Percentiles rank a stretch among this genome's conserved stretches.
These are phyloP conservation scores for Phytophthora pluvialis DNA, from an alignment of 352 stramenopile species.

Conservation along the genomic window DNA sequence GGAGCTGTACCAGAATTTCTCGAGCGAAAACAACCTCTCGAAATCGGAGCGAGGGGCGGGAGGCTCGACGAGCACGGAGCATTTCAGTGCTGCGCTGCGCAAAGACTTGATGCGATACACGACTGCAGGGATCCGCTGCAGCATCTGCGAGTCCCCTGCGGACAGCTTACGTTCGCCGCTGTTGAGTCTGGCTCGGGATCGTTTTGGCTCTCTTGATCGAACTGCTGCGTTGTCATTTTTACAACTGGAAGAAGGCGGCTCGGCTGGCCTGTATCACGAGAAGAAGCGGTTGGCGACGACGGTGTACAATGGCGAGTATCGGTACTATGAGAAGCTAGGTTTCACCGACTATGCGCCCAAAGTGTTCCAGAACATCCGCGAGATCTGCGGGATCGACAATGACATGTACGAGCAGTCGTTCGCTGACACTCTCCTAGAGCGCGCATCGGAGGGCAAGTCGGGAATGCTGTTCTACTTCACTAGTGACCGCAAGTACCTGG, in stretches of 20 bases:
- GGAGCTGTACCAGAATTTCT: constrained; percentile 82
- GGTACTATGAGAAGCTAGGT: constrained; percentile 87
- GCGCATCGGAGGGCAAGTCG: constrained; percentile 84
- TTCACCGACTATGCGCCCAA: constrained; percentile 88
- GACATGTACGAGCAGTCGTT: constrained; percentile 87
- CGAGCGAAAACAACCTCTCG: constrained; percentile 69
- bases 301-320: constrained; percentile 83
- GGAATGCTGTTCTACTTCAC: constrained; percentile 92
- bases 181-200: constrained; percentile 42
- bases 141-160: constrained; percentile 62
- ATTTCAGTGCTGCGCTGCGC: constrained; percentile 78
- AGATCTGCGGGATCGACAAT: constrained; percentile 80
- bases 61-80: constrained; percentile 58
- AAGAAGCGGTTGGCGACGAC: constrained; percentile 86
- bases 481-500: constrained; percentile 83
- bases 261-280: constrained; percentile 71
- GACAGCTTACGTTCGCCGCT: constrained; percentile 56
- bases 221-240: constrained; percentile 57
- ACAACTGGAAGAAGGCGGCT: constrained; percentile 68
- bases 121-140: constrained; percentile 82
- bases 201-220: constrained; percentile 49
- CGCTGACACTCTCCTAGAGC: constrained; percentile 81
- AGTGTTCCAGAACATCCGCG: constrained; percentile 86
- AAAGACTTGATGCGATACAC: constrained; percentile 90
- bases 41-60: constrained; percentile 56